A percentile compares a stretch with the other conserved stretches of the same genome.
These are phyloP conservation scores for Pyronema domesticum DNA, from an alignment of 495 filamentous ascomycete genomes.

Conservation along the genomic window DNA sequence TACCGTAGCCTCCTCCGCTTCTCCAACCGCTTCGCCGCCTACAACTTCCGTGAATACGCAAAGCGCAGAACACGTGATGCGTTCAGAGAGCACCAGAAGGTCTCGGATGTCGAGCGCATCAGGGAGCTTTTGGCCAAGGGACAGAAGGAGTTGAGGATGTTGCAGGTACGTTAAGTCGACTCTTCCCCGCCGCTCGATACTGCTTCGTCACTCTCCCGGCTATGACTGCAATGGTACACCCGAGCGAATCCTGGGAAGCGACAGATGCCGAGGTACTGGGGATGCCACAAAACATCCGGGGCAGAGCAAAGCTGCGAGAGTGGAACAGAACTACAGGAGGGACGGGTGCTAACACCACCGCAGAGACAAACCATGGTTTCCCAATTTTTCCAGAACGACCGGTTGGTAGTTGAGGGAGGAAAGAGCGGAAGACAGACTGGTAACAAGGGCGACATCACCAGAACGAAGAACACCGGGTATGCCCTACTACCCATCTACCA, in stretches of 20 bases:
- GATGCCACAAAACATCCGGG: background rate
- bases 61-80: constrained; percentile 72
- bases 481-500: constrained; percentile 12
- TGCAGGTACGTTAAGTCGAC: constrained; percentile 54
- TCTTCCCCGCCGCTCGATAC: no score
- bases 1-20: constrained; percentile 85
- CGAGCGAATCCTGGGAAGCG: constrained; percentile 1
- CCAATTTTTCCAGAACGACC: constrained; percentile 84
- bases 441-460: constrained; percentile 46
- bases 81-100: constrained; percentile 59
- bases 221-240: background rate
- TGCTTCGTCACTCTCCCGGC: no score
- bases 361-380: constrained; percentile 91
- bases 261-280: background rate
- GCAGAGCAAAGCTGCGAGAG: background rate
- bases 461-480: constrained; percentile 73
- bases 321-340: background rate
- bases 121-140: constrained; percentile 83
- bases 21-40: constrained; percentile 69
- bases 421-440: constrained; percentile 58
- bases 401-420: constrained; percentile 74
- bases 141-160: constrained; percentile 64
- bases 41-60: constrained; percentile 96
- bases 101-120: constrained; percentile 51
- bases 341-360: constrained; percentile 7